Evolutionary conservation across 768 basidiomycete species (phyloP).

Genomic region (Epithele typhae): DNA sequence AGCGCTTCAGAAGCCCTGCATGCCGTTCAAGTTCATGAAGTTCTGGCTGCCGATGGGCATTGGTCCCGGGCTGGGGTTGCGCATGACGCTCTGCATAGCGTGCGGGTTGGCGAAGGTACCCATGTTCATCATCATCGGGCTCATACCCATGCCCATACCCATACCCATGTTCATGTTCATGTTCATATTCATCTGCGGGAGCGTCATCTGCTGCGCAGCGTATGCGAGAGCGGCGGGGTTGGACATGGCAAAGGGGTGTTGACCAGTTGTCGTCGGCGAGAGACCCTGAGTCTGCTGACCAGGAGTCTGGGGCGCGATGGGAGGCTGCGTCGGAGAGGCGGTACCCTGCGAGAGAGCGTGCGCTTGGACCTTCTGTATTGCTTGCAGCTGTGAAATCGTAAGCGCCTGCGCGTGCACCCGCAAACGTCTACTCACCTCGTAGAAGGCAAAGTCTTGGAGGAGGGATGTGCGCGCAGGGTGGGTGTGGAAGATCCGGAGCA

Average conservation of each 20-base stretch:
- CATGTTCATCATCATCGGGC: conserved; percentile 43
- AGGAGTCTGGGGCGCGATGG: conserved; percentile 22
- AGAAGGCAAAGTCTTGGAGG: conserved; percentile 90
- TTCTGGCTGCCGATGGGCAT: conserved; percentile 26
- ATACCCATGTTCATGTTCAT: conserved; percentile 45
- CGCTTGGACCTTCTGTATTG: conserved; percentile 62
- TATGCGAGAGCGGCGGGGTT: conserved; percentile 55
- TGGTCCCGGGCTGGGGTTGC: conserved; percentile 70
- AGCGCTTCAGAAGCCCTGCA: conserved; percentile 23
- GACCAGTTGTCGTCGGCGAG: conserved; percentile 36
- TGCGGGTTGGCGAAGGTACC: conserved; percentile 57
- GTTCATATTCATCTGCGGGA: conserved; percentile 53
- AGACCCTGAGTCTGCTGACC: conserved; percentile 31
- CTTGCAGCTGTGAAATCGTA: conserved; percentile 54
- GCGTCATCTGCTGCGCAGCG: conserved; percentile 33
- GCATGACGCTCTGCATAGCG: conserved; percentile 86
- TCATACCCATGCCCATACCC: conserved; percentile 59
- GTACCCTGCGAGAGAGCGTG: conserved; percentile 20
- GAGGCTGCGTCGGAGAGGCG: conserved; percentile 26
- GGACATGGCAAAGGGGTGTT: conserved; percentile 43
- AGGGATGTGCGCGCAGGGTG: conserved; percentile 92
- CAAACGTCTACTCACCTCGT: conserved; percentile 62
- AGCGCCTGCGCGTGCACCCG: background rate
- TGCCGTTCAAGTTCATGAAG: conserved; percentile 29
- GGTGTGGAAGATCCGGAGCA: conserved; percentile 91